Conservation (phyloP, 2,329 filamentous ascomycete genomes). For the Phaeoacremonium minimum region DNA sequence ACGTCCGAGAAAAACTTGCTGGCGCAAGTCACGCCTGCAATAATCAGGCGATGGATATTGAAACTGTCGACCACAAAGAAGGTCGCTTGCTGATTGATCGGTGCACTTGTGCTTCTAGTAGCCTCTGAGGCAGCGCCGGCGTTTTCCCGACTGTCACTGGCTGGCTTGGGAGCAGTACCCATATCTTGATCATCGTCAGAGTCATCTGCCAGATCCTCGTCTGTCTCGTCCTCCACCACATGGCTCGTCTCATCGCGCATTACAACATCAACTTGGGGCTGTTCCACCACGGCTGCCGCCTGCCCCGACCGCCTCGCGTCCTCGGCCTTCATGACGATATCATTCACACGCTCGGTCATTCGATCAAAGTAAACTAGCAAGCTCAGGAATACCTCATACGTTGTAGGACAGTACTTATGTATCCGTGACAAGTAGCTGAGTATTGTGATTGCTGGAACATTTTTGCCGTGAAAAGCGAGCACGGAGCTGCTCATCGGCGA, state of each 20-base stretch:
- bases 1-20: slow-evolving; percentile 99
- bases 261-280: slow-evolving; percentile 21
- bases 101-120: slow-evolving; percentile 13
- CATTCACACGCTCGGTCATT: slow-evolving; percentile 96
- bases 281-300: slow-evolving; percentile 23
- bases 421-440: slow-evolving; percentile 93
- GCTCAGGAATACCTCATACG: slow-evolving; percentile 95
- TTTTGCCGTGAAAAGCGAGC: slow-evolving; percentile 95
- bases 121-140: slow-evolving; percentile 14
- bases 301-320: slow-evolving; percentile 38
- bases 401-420: slow-evolving; percentile 98
- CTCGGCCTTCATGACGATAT: slow-evolving; percentile 66
- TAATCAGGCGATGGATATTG: slow-evolving; percentile 95
- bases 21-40: slow-evolving; percentile 93
- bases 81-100: slow-evolving; percentile 38
- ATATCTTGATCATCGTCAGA: slow-evolving; percentile 25
- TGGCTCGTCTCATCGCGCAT: slow-evolving; percentile 29
- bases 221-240: slow-evolving; percentile 35
- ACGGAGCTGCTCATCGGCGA: slow-evolving; percentile 62
- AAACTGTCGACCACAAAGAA: slow-evolving; percentile 97
- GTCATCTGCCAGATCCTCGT: slow-evolving; percentile 46
- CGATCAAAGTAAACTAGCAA: slow-evolving; percentile 96
- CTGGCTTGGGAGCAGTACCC: slow-evolving; percentile 14
- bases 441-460: slow-evolving; percentile 95
- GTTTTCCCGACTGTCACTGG: slow-evolving; percentile 9